A percentile compares a stretch with the other conserved stretches of the same genome.
These are phyloP conservation scores for Mycena alexandri DNA, from an alignment of 768 basidiomycete species.

Conservation along the genomic window DNA sequence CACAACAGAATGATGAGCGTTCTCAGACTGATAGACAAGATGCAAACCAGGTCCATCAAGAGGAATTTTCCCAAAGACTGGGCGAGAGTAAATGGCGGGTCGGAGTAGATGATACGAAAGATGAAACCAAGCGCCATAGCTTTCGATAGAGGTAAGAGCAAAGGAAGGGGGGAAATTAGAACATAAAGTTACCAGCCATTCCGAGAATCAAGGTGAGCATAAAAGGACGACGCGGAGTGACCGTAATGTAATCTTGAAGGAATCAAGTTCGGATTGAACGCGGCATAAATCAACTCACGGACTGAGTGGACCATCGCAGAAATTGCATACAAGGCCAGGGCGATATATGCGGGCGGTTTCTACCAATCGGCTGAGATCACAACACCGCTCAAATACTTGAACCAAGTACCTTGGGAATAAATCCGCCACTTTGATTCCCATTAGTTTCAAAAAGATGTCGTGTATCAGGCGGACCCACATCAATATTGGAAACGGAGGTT, in stretches of 20 bases:
- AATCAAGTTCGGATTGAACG: not conserved
- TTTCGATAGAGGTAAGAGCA: not conserved
- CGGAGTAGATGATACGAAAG: conserved; percentile 16
- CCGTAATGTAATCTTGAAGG: conserved; percentile 11
- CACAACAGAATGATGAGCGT: too few species aligned
- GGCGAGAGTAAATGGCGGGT: conserved; percentile 14
- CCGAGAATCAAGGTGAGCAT: conserved; percentile 36
- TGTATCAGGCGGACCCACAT: not conserved
- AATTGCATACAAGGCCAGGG: conserved; percentile 20
- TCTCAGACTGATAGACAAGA: not conserved
- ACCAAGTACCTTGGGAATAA: conserved; percentile 21
- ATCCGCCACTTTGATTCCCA: conserved; percentile 17
- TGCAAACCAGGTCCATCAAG: conserved; percentile 26
- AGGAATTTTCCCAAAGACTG: conserved; percentile 17
- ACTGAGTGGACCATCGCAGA: conserved; percentile 31
- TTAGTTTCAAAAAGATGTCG: not conserved
- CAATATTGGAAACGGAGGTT: not conserved
- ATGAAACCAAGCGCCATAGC: conserved; percentile 26
- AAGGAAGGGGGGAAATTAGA: not conserved
- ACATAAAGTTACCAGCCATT: conserved; percentile 31
- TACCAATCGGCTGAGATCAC: not conserved
- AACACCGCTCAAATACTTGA: not conserved
- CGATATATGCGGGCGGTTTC: conserved; percentile 29
- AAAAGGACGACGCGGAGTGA: conserved; percentile 21
- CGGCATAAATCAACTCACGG: conserved; percentile 19